phyloP scores from a whole-genome alignment of 2,329 filamentous ascomycete genomes.

The Monosporascus sp. region DNA sequence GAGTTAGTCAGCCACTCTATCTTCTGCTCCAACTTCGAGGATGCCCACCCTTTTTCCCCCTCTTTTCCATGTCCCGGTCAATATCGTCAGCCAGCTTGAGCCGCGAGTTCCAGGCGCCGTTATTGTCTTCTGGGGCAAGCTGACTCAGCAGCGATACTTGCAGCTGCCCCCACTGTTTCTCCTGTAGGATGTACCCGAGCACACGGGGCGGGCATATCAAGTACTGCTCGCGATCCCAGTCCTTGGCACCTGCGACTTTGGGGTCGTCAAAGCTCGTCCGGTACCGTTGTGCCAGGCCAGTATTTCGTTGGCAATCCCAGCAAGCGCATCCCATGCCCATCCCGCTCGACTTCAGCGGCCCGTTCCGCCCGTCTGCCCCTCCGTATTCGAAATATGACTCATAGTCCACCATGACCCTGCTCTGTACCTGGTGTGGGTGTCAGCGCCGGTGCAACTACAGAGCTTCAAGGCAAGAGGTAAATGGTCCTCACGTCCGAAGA shows the following conservation, averaged over 20 bases:
- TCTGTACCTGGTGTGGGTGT: background rate
- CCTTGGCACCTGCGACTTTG: background rate
- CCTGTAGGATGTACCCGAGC: constrained; percentile 8
- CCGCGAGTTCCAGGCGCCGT: background rate
- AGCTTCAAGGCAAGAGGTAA: too few species aligned
- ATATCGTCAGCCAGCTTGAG: constrained; percentile 3
- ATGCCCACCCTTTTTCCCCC: too few species aligned
- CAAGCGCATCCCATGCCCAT: background rate
- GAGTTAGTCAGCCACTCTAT: too few species aligned
- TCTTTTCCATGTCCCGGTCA: too few species aligned
- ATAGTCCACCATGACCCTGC: constrained; percentile 3
- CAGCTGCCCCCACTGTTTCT: constrained; percentile 11
- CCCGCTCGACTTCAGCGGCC: background rate
- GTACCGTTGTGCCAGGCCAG: background rate
- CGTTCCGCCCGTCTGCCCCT: background rate
- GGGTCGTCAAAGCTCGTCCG: constrained; percentile 2
- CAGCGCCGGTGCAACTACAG: too few species aligned
- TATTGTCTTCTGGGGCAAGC: background rate
- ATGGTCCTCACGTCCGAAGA: background rate
- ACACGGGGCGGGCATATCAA: constrained; percentile 8
- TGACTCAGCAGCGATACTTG: background rate
- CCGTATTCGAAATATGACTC: constrained; percentile 6
- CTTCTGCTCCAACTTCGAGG: too few species aligned
- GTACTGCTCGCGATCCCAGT: constrained; percentile 8
- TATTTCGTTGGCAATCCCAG: background rate